Conservation (phyloP, 345 rosid genomes). For the Brassica nigra region DNA sequence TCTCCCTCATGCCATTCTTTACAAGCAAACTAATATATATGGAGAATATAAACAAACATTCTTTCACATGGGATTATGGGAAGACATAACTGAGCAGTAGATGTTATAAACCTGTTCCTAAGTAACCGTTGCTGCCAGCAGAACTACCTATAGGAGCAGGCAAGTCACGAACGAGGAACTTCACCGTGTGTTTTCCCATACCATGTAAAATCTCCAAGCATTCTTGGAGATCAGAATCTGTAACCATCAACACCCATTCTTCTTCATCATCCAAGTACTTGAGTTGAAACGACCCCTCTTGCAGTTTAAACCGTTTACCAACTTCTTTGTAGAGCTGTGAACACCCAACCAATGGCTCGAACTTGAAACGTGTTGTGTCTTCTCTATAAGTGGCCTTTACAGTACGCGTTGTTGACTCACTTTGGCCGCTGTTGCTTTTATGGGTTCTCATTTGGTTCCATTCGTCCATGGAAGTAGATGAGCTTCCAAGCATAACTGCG, state of each 20-base stretch:
- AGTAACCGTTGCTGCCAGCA: conserved; percentile 60
- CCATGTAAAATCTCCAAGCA: conserved; percentile 70
- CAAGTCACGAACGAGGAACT: conserved; percentile 68
- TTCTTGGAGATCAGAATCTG: conserved; percentile 82
- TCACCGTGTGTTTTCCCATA: conserved; percentile 56
- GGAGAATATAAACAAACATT: conserved; percentile 44
- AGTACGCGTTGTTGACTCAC: conserved; percentile 49
- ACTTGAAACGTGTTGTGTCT: conserved; percentile 79
- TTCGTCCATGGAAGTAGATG: conserved; percentile 64
- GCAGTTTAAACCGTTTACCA: conserved; percentile 74
- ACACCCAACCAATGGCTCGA: conserved; percentile 67
- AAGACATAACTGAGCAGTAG: conserved; percentile 32
- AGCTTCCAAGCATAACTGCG: conserved; percentile 49
- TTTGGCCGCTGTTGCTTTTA: conserved; percentile 51
- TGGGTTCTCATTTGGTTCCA: conserved; percentile 45
- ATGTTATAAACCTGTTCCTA: conserved; percentile 42
- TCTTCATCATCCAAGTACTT: conserved; percentile 91
- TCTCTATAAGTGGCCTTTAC: conserved; percentile 82
- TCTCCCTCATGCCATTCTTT: conserved; percentile 11
- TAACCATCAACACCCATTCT: conserved; percentile 88
- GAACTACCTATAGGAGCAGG: conserved; percentile 66
- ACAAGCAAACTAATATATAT: conserved; percentile 25
- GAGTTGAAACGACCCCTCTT: conserved; percentile 72
- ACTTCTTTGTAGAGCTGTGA: conserved; percentile 80
- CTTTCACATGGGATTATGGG: conserved; percentile 43